Evolutionary conservation across 768 basidiomycete species (phyloP).

Genomic region (Suillus sp.): DNA sequence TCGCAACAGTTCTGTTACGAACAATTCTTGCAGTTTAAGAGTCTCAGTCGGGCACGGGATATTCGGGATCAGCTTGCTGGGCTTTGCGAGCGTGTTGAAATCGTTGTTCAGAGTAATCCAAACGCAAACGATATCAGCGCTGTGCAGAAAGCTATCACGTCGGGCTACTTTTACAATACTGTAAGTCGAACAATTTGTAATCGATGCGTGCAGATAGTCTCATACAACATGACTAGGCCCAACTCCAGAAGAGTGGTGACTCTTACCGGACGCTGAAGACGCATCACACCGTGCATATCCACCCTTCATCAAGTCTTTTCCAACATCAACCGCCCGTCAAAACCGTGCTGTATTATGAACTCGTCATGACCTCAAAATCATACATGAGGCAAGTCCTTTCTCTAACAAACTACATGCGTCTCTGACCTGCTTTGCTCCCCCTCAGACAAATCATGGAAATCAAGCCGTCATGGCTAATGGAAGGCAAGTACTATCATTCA

Average conservation of each 20-base stretch:
- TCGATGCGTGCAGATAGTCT: constrained; percentile 1
- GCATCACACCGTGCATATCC: constrained; percentile 94
- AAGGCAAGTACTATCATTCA: constrained; percentile 52
- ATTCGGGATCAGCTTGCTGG: constrained; percentile 95
- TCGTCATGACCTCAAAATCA: constrained; percentile 97
- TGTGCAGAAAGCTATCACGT: constrained; percentile 92
- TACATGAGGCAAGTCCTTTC: constrained; percentile 71
- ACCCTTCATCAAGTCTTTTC: constrained; percentile 94
- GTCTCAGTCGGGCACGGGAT: constrained; percentile 89
- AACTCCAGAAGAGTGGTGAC: constrained; percentile 93
- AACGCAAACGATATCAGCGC: constrained; percentile 93
- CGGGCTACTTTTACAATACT: constrained; percentile 96
- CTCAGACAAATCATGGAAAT: constrained; percentile 95
- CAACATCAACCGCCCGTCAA: constrained; percentile 93
- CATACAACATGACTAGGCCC: constrained; percentile 53
- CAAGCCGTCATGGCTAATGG: constrained; percentile 91
- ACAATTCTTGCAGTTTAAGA: constrained; percentile 94
- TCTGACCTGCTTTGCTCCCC: constrained; percentile 1
- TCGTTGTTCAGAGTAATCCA: constrained; percentile 83
- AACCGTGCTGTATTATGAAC: constrained; percentile 91
- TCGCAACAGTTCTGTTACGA: constrained; percentile 97
- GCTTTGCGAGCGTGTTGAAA: constrained; percentile 95
- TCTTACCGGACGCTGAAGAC: constrained; percentile 97
- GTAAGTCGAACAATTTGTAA: constrained; percentile 43
- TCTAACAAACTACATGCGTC: neutral